Evolutionary conservation across 495 filamentous ascomycete species (phyloP), one percentile per base, ranked within the genome.

Genomic region (Cercophora newfieldiana): DNA sequence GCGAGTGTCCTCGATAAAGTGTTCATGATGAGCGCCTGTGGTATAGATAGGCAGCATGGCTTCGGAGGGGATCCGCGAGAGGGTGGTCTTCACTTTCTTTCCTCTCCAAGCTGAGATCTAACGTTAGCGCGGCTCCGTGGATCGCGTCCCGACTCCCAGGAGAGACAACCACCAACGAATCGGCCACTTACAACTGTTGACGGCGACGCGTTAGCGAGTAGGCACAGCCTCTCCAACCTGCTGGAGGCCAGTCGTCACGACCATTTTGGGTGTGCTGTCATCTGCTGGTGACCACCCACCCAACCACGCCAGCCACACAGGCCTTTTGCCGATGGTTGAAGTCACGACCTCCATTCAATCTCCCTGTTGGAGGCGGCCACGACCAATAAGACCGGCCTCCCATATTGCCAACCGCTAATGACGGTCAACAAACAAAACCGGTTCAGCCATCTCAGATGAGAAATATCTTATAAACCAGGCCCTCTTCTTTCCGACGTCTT

Each of bases 371-470:
- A 59, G 64, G 51, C 66, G 54, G 66, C 47, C 61, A 19, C 60
- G 60, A 29, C 65, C 49, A 54, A 66, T 66, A 19, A 29, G 47
- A 33, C 50, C 54, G 24, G 33, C 48, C 55, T 25, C 24, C 30
- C n/a, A 67, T 44, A 63, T 63, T 63, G 65, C 58, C 30, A 24
- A 29, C 10, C 6, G 30, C 62, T 33, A 33, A 26, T 54, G 12
- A 68, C 48, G 29, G 61, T 66, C 67, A 69, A 69, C 67, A 69
- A 69, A 69, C 59, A 69, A 66, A 66, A 54, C 37, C 37, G 37
- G 37, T 44, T 4, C 37, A 2, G 37, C 10, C 37, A 44, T 44
- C 37, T 8, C 37, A 44, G 12, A 44, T 4, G 37, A 44, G 37
- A 44, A 14, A 14, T 44, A 4, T 14, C 37, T 44, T 44, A 44